Evolutionary conservation across 352 stramenopile species (phyloP).

Genomic region (Pythium aquatile): DNA sequence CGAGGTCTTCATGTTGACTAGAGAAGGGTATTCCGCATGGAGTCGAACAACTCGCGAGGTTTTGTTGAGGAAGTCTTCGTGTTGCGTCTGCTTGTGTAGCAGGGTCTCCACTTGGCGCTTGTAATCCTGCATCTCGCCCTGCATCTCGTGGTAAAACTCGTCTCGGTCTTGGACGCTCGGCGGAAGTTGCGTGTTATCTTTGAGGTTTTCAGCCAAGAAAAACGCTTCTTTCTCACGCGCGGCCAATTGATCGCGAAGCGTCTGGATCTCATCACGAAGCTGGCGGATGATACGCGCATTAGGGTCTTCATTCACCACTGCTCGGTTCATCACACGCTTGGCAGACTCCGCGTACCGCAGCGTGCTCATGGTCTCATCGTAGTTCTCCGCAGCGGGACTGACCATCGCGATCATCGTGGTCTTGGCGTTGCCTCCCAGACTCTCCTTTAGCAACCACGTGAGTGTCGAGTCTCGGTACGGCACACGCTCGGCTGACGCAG

Average conservation of each 20-base stretch:
- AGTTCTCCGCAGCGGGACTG: constrained; percentile 76
- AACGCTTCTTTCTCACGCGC: constrained; percentile 31
- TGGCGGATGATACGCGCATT: constrained; percentile 79
- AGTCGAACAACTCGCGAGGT: constrained; percentile 18
- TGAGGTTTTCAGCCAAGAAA: constrained; percentile 28
- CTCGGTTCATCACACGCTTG: constrained; percentile 82
- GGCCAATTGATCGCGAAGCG: constrained; percentile 45
- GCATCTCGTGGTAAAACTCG: constrained; percentile 27
- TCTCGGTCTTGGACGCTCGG: constrained; percentile 22
- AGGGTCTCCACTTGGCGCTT: constrained; percentile 15
- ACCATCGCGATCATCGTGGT: constrained; percentile 90
- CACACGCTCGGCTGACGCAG: constrained; percentile 46
- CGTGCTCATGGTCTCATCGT: constrained; percentile 86
- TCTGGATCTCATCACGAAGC: constrained; percentile 68
- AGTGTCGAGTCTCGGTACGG: constrained; percentile 86
- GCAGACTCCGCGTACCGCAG: constrained; percentile 80
- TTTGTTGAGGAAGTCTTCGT: constrained; percentile 18
- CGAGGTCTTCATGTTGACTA: constrained; percentile 13
- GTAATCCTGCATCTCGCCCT: constrained; percentile 19
- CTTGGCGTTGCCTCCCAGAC: constrained; percentile 81
- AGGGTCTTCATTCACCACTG: constrained; percentile 81
- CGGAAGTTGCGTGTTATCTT: constrained; percentile 21
- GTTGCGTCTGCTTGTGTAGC: constrained; percentile 13
- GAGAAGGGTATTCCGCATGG: constrained; percentile 16
- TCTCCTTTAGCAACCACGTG: constrained; percentile 87